Evolutionary conservation across 2,329 filamentous ascomycete genomes (phyloP).

Genomic region (Parastagonospora nodorum): DNA sequence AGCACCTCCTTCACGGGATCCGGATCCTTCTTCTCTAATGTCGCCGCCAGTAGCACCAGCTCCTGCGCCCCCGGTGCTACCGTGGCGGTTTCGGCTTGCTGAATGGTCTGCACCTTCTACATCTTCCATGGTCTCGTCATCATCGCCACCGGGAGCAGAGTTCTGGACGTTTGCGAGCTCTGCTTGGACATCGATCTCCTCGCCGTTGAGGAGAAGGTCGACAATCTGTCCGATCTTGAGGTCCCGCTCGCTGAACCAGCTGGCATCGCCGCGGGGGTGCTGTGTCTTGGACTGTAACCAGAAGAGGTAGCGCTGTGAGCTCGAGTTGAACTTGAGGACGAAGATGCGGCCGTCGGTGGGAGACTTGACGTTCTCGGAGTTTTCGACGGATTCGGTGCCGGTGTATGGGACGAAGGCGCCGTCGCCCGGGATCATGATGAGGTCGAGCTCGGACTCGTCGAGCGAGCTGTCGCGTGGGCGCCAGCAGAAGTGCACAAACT

Average conservation of each 20-base stretch:
- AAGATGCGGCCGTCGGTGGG: slow-evolving; percentile 86
- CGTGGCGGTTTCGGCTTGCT: slow-evolving; percentile 37
- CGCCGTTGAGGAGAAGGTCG: slow-evolving; percentile 81
- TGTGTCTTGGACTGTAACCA: slow-evolving; percentile 95
- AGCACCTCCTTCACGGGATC: slow-evolving; percentile 87
- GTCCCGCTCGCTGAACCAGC: slow-evolving; percentile 84
- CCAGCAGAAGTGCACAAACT: slow-evolving; percentile 97
- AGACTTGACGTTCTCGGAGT: slow-evolving; percentile 65
- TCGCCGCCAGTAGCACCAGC: slow-evolving; percentile 89
- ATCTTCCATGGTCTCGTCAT: slow-evolving; percentile 69
- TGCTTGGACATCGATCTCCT: slow-evolving; percentile 77
- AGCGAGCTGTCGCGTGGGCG: slow-evolving; percentile 74
- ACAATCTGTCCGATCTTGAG: slow-evolving; percentile 87
- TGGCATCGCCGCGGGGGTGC: slow-evolving; percentile 68
- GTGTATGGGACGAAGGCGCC: slow-evolving; percentile 82
- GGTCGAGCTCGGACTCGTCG: slow-evolving; percentile 78
- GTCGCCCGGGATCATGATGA: slow-evolving; percentile 92
- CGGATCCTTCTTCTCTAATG: slow-evolving; percentile 85
- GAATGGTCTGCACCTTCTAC: slow-evolving; percentile 59
- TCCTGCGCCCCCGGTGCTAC: slow-evolving; percentile 76
- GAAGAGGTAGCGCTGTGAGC: slow-evolving; percentile 88
- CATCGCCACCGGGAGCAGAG: slow-evolving; percentile 58
- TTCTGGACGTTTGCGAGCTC: slow-evolving; percentile 69
- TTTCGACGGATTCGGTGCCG: slow-evolving; percentile 56
- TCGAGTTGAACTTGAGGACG: slow-evolving; percentile 90